These are phyloP conservation scores for Spergularia marina DNA, from an alignment of 148 eudicot species.

Conservation along the genomic window DNA sequence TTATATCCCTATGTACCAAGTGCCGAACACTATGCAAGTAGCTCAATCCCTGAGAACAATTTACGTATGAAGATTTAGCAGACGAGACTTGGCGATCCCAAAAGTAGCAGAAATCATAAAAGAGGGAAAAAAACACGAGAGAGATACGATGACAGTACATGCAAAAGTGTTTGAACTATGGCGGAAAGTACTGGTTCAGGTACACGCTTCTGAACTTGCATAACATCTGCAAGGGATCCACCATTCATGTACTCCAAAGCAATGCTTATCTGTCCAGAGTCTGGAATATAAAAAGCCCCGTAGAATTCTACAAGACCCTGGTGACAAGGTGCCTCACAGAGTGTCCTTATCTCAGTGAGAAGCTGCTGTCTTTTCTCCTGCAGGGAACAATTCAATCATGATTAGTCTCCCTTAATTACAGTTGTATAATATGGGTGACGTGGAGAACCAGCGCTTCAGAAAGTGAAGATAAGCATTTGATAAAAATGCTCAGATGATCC, in stretches of 20 bases:
- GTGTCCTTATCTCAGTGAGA: conserved; percentile 80
- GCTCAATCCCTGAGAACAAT: conserved; percentile 59
- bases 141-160: conserved; percentile 32
- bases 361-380: conserved; percentile 93
- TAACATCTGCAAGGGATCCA: conserved; percentile 85
- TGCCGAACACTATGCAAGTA: conserved; percentile 87
- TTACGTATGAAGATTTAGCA: conserved; percentile 17
- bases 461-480: background rate
- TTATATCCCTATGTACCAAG: conserved; percentile 93
- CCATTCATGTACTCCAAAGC: conserved; percentile 98
- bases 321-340: conserved; percentile 91
- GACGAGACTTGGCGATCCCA: background rate
- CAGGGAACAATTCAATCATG: background rate
- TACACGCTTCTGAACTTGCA: conserved; percentile 50
- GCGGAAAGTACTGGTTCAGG: conserved; percentile 86
- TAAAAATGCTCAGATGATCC: background rate
- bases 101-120: background rate
- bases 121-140: conserved; percentile 3
- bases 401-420: background rate
- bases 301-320: conserved; percentile 93
- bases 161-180: conserved; percentile 71
- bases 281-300: conserved; percentile 93
- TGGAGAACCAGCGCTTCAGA: no score
- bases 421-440: no score
- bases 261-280: conserved; percentile 96